These are phyloP conservation scores for Ophiocytium majus DNA, from an alignment of 352 stramenopile genomes.

Conservation along the genomic window DNA sequence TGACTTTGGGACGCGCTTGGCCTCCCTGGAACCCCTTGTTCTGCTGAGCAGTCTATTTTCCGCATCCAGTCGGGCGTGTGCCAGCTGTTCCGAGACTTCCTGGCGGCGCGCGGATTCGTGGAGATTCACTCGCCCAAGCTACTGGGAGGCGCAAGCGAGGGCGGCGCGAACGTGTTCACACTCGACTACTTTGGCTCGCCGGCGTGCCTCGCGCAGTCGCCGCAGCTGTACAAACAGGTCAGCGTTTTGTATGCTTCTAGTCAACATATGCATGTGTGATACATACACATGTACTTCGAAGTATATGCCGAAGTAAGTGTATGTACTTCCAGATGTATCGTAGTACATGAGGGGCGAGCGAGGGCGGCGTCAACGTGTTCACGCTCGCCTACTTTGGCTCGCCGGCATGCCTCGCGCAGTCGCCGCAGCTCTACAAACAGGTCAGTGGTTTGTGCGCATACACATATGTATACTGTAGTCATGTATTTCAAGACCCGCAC, in stretches of 20 bases:
- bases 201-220: conserved; percentile 91
- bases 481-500: too few species aligned
- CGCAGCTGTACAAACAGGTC: conserved; percentile 99
- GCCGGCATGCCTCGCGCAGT: conserved; percentile 90
- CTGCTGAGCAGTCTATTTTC: conserved; percentile 93
- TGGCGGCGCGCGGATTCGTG: conserved; percentile 89
- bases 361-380: conserved; percentile 97
- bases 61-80: conserved; percentile 92
- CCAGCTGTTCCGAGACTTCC: conserved; percentile 93
- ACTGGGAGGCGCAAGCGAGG: conserved; percentile 91
- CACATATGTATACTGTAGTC: too few species aligned
- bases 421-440: conserved; percentile 99
- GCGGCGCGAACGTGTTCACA: conserved; percentile 95
- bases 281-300: too few species aligned
- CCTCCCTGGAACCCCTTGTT: too few species aligned
- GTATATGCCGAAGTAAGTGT: too few species aligned
- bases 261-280: too few species aligned
- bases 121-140: conserved; percentile 99
- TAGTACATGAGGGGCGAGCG: too few species aligned
- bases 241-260: too few species aligned
- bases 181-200: conserved; percentile 97
- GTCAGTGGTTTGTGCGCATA: too few species aligned
- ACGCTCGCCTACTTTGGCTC: conserved; percentile 98
- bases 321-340: too few species aligned
- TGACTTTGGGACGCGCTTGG: too few species aligned